Evolutionary conservation across 1,284 basidiomycete species (phyloP), one percentile per base, ranked within the genome.

Genomic region (Tylopilus sp.): DNA sequence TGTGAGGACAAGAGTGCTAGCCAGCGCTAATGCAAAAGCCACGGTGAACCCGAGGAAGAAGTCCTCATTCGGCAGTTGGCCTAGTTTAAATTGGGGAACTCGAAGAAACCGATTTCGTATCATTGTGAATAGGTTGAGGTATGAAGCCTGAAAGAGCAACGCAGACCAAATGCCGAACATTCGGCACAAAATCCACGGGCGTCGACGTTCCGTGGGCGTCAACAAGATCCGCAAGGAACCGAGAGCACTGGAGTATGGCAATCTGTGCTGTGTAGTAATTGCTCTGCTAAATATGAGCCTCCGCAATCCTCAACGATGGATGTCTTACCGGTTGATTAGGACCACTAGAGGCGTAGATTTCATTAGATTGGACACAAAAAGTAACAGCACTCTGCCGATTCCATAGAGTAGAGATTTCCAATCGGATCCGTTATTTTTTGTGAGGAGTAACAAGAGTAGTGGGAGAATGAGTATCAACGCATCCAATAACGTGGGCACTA

Each of bases 91-190:
- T n/a, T n/a, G n/a, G n/a, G n/a, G n/a, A n/a, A n/a, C n/a, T n/a
- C 89, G 92, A 12, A 96, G 77, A 54, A 96, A 83, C 53, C 91
- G 71, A 33, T 86, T 82, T 58, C 93, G 90, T 19, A 88, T 85
- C 33, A 88, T 86, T 33, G 94, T 10, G 44, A 2, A 22, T 8
- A 44, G 44, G 44, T 91, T 86, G 63, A 91, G 85, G 70, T 91
- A 91, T 9, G 84, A 74, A 24, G 94, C 85, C 69, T 94, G 93
- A 33, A 87, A 70, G 51, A 89, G 81, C 72, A 94, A 88, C 0
- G 91, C 84, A 4, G 87, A 81, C 64, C 96, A 85, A 32, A 97
- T 86, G n/a, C 95, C 95, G 0, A 95, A 95, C 0, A 94, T 95
- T 59, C 92, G 75, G 78, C 95, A 97, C 47, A 97, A 80, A 36